Percentiles rank a stretch among this genome's conserved stretches.
phyloP scores from a whole-genome alignment of 2,329 filamentous ascomycete genomes.

The Leptographium radiaticola region DNA sequence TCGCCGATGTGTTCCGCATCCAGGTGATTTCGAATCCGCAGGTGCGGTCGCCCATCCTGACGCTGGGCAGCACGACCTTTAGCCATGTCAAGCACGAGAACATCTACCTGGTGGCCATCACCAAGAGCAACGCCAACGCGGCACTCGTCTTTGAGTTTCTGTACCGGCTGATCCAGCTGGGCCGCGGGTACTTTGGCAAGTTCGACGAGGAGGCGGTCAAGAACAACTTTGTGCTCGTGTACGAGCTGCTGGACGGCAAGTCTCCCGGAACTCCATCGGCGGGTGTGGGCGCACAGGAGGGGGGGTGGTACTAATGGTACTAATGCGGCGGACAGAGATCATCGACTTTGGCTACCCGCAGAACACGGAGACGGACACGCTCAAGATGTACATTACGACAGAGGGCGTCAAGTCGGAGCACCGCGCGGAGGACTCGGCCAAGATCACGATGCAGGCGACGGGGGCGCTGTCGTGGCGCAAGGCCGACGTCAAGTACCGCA shows the following conservation, averaged over 20 bases:
- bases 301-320: background rate
- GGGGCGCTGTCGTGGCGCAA: constrained; percentile 94
- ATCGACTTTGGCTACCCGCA: constrained; percentile 98
- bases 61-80: constrained; percentile 93
- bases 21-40: constrained; percentile 98
- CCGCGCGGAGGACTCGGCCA: constrained; percentile 80
- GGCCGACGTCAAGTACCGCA: constrained; percentile 95
- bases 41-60: constrained; percentile 93
- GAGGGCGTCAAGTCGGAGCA: constrained; percentile 92
- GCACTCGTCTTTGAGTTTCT: constrained; percentile 97
- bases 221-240: constrained; percentile 98
- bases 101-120: constrained; percentile 94
- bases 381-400: constrained; percentile 99
- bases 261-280: background rate
- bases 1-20: constrained; percentile 98
- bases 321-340: constrained; percentile 52
- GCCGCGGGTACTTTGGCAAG: constrained; percentile 94
- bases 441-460: constrained; percentile 98
- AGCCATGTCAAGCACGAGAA: constrained; percentile 99
- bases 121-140: constrained; percentile 98
- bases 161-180: constrained; percentile 79
- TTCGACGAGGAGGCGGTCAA: constrained; percentile 99
- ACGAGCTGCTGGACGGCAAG: constrained; percentile 85
- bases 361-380: constrained; percentile 94
- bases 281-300: background rate